Evolutionary conservation across 1,284 basidiomycete genomes (phyloP), one percentile per base, ranked within the genome.

Genomic region (Chalciporus sp.): DNA sequence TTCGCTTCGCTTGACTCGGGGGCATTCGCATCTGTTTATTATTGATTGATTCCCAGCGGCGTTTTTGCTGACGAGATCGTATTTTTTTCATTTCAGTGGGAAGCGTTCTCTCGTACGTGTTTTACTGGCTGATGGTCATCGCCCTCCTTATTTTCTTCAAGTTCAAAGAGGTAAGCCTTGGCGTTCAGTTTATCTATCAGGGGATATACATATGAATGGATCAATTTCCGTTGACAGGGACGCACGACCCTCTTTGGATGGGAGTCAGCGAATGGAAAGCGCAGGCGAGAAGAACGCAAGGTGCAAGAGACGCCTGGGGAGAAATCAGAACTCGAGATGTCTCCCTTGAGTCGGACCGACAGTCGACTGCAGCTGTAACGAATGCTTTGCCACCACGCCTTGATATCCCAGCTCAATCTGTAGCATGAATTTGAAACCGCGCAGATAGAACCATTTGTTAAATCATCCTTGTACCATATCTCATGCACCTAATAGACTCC

Each of bases 41-140:
- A 11, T 31, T 31, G 3, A 11, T 31, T n/a, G n/a, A n/a, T n/a
- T n/a, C 12, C 29, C 8, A 31, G 10, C 47, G 28, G 16, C 7
- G 27, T 2, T 52, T n/a, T 53, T 27, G 33, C 46, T 31, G 17
- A 51, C 37, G 55, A 33, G 37, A 20, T 42, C 6, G 14, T 50
- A 41, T 54, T 19, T 29, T 6, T 7, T 1, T 12, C 26, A 19
- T 27, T 4, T 17, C 11, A 76, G 82, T 89, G 56, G 90, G 90
- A 12, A 80, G 84, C 1, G 79, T 93, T 33, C 72, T 93, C 8
- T 73, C 82, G 1, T 94, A 93, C 66, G 81, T 90, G 41, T 85
- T 89, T 67, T 93, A 92, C 75, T 94, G 90, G 92, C 60, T 94
- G 51, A 78, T 82, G 11, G 85, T 87, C 58, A 83, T 90, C 41